Evolutionary conservation across 2,329 filamentous ascomycete genomes (phyloP), one percentile per base, ranked within the genome.

Genomic region (Pseudogymnoascus sp.): DNA sequence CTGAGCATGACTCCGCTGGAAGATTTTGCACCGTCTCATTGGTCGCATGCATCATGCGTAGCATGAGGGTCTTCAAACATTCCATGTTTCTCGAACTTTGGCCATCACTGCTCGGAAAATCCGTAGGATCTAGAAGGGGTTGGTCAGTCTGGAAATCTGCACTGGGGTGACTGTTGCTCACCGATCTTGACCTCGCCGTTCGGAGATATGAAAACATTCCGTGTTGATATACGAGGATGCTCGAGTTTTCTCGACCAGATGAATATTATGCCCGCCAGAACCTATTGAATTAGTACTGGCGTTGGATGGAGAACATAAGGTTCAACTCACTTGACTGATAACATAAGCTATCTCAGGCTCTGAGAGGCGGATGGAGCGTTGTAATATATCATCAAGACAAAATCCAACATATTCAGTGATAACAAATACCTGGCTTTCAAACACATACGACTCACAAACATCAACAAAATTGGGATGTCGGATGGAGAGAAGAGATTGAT

Each of bases 1-100:
- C 44, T 40, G 58, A 63, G 58, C 57, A 63, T 39, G 58, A 41
- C 33, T 33, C 58, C 31, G 31, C 17, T 17, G n/a, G n/a, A n/a
- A n/a, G n/a, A 15, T 63, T 1, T 63, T 36, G 41, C 58, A n/a
- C n/a, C n/a, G n/a, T n/a, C n/a, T n/a, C n/a, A n/a, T n/a, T n/a
- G n/a, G n/a, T n/a, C n/a, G n/a, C n/a, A n/a, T n/a, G 37, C 35
- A 63, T 63, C 41, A 63, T 60, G 35, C 58, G 24, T 57, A 63
- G 44, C 39, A 63, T 63, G 17, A 63, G 35, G 17, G 11, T 58
- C 4, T 33, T 31, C 26, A 63, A 58, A 41, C 57, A 60, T 24
- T 59, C 40, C 31, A 60, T 59, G 39, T 60, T 36, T 47, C 13
- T 54, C n/a, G 24, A 62, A 62, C 39, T 60, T 11, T 62, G 29